phyloP scores from a whole-genome alignment of 305 asterid genomes.

The Ruellia speciosa region DNA sequence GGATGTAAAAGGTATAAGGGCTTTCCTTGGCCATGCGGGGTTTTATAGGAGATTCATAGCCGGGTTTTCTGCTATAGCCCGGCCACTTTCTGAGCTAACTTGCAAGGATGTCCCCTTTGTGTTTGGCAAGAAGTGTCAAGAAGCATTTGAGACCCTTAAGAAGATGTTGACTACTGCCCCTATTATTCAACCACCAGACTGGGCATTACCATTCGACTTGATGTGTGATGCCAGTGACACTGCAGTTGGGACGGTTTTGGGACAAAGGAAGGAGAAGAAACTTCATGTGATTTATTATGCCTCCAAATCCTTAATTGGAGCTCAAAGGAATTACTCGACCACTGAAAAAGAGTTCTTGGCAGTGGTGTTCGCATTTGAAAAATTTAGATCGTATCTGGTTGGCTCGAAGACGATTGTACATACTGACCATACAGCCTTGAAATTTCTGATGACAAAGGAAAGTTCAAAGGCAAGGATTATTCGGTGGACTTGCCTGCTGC shows the following conservation, averaged over 20 bases:
- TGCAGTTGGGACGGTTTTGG: neutral
- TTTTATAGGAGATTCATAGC: neutral
- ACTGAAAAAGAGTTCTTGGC: neutral
- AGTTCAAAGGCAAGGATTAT: too few species aligned
- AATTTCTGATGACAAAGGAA: neutral
- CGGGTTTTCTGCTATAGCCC: neutral
- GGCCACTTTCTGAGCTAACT: neutral
- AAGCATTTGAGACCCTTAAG: neutral
- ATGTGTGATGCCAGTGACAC: neutral
- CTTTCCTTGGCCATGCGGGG: neutral
- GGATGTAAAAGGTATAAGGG: neutral
- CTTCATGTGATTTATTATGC: neutral
- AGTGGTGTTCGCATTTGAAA: neutral
- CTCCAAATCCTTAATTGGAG: neutral
- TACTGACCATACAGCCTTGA: neutral
- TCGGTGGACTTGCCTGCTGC: too few species aligned
- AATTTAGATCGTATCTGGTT: neutral
- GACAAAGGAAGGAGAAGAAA: neutral
- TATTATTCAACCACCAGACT: neutral
- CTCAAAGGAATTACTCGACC: neutral
- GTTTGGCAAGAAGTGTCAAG: neutral
- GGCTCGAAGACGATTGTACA: neutral
- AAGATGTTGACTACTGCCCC: neutral
- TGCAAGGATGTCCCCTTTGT: neutral
- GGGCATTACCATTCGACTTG: neutral